Conservation (phyloP, 257 asterid genomes). For the Cynanchum wilfordii region DNA sequence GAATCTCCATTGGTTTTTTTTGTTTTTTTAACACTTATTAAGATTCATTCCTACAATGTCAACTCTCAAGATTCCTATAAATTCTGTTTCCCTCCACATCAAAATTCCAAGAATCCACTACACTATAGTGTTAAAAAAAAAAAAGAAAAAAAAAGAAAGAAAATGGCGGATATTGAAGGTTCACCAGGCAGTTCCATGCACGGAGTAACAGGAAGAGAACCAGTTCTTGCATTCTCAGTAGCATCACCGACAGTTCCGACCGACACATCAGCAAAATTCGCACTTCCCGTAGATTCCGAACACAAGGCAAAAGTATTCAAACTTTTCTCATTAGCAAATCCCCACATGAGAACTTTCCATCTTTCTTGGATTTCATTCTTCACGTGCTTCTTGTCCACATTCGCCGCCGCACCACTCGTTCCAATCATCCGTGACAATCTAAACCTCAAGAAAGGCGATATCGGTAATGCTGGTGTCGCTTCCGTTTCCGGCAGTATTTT, state of each 20-base stretch:
- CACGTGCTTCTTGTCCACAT: constrained; percentile 50
- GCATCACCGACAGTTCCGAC: constrained; percentile 45
- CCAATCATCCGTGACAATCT: constrained; percentile 57
- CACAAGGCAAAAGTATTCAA: constrained; percentile 52
- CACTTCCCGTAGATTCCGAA: constrained; percentile 55
- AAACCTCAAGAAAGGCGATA: constrained; percentile 37
- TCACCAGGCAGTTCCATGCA: constrained; percentile 61
- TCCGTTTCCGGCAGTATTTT: constrained; percentile 60
- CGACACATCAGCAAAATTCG: constrained; percentile 42
- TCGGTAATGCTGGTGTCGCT: constrained; percentile 60
- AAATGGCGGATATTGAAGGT: constrained; percentile 24
- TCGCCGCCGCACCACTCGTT: constrained; percentile 58
- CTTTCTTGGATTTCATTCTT: constrained; percentile 58
- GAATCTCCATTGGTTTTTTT: not conserved
- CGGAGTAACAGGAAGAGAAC: constrained; percentile 64
- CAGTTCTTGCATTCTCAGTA: constrained; percentile 38
- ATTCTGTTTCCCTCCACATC: no score
- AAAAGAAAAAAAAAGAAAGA: not conserved
- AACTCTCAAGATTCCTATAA: no score
- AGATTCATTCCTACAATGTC: not conserved
- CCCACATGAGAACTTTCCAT: constrained; percentile 58
- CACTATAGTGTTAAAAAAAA: no score
- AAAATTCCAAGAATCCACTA: no score
- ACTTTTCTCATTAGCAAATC: constrained; percentile 44
- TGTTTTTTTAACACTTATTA: not conserved